Base-by-base conservation (phyloP, 2,329 filamentous ascomycete genomes). In the Arthrobotrys sinensis region DNA sequence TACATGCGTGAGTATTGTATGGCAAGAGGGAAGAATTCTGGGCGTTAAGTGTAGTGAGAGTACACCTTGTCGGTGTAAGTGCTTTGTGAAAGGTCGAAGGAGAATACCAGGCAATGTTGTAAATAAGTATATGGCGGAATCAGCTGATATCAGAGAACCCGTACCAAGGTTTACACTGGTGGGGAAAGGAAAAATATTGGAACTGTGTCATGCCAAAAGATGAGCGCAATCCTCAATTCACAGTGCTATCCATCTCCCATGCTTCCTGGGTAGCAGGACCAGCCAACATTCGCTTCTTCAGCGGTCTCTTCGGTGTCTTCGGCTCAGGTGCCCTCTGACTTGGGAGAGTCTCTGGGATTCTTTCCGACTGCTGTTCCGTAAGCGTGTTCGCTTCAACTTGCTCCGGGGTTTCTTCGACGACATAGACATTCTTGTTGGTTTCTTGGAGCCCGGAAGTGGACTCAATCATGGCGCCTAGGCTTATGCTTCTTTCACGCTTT, bases 251-350 rank as follows among this genome's bases (percentile, higher is more conserved):
- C 19, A 43, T 46, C 24, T 78, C 75, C 75, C 75, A 78, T 2
- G 67, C 75, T 19, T 78, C 75, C 21, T 78, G 75, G 1, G 75
- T 78, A 10, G 67, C 75, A 7, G 75, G 75, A 3, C 75, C 75
- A 3, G 75, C 75, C 16, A 78, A 38, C n/a, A 78, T 66, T 57
- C 75, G 36, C 46, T 67, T 77, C 43, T 63, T 70, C 21, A 7
- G 7, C 36, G 19, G 34, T 36, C 24, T 43, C 45, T 68, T 50
- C 1, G 52, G 43, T 2, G 19, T 50, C 4, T 28, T 32, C n/a
- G 36, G 24, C 12, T 50, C 66, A 12, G 40, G 19, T 43, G 24
- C 40, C 1, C 11, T 60, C 55, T 19, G 24, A 60, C 34, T 28
- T 6, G 8, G n/a, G 7, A 40, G 8, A 43, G 34, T 60, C 55